phyloP scores from a whole-genome alignment of 73 alveolate genomes.

The Breviolum minutum region DNA sequence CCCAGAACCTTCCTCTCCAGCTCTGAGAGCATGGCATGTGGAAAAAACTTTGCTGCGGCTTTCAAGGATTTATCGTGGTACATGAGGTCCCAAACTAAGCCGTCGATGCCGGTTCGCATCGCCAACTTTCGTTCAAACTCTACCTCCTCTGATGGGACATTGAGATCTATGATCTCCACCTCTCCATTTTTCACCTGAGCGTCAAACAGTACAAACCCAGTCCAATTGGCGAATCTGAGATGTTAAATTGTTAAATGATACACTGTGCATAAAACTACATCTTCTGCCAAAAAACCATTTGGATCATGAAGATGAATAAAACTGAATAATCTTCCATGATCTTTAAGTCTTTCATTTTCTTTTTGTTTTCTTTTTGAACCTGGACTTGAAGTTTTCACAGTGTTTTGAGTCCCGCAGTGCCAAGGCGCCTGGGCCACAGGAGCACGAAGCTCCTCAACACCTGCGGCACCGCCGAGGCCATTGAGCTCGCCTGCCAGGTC shows the following conservation, averaged over 20 bases:
- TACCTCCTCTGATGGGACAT: conserved; percentile 32
- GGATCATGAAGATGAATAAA: no score
- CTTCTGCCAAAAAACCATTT: no score
- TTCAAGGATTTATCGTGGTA: background rate
- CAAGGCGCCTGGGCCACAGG: background rate
- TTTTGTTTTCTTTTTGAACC: no score
- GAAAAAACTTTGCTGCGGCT: background rate
- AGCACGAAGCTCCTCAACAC: conserved; percentile 58
- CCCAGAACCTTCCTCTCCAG: conserved; percentile 24
- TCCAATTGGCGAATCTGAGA: no score
- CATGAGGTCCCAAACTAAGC: background rate
- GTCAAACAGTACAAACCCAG: no score
- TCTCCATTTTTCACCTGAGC: conserved; percentile 20
- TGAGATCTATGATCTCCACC: background rate
- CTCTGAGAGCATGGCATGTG: background rate
- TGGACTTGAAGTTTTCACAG: no score
- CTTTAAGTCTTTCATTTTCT: no score
- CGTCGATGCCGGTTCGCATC: conserved; percentile 41
- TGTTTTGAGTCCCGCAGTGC: no score
- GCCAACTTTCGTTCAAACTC: conserved; percentile 54
- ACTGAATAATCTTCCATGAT: no score
- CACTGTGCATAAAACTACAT: no score
- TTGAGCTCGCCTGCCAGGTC: conserved; percentile 50
- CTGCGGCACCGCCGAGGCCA: conserved; percentile 62
- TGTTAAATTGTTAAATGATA: no score